phyloP scores from a whole-genome alignment of 768 basidiomycete species.

The Mycena haematopus region DNA sequence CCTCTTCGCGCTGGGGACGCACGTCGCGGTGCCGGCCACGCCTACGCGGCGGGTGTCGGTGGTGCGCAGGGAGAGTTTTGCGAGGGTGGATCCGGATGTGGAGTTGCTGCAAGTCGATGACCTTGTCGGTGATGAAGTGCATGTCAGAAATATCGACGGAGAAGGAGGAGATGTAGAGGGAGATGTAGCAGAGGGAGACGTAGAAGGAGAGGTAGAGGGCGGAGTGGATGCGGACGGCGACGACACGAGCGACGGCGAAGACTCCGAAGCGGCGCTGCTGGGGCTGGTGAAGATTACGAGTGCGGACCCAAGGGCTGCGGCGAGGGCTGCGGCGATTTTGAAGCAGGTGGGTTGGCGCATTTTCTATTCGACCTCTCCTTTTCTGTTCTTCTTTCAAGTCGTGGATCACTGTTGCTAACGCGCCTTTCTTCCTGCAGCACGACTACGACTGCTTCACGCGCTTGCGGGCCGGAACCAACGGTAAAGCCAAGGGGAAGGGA shows the following conservation, averaged over 20 bases:
- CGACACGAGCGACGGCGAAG: no score
- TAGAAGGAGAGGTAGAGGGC: not conserved
- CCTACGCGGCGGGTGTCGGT: not conserved
- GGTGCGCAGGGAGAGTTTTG: not conserved
- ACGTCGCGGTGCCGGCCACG: not conserved
- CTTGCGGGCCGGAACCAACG: no score
- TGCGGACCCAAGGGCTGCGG: conserved; percentile 84
- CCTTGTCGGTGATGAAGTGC: no score
- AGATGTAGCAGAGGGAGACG: conserved; percentile 15
- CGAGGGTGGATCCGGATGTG: not conserved
- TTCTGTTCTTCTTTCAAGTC: no score
- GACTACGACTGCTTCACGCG: conserved; percentile 84
- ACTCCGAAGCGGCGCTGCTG: conserved; percentile 43
- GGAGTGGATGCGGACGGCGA: conserved; percentile 41
- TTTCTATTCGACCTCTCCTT: no score
- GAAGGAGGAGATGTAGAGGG: not conserved
- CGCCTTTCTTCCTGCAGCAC: conserved; percentile 56
- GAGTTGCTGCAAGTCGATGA: no score
- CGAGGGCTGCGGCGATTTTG: conserved; percentile 89
- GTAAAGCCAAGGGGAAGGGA: no score
- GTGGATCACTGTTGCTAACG: no score
- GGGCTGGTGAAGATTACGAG: conserved; percentile 87
- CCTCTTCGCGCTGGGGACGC: not conserved
- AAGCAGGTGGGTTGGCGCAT: conserved; percentile 85
- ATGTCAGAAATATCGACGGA: conserved; percentile 21